A percentile compares a stretch with the other conserved stretches of the same genome.
These are phyloP conservation scores for Corylus heterophylla DNA, from an alignment of 306 rosid genomes.

Conservation along the genomic window DNA sequence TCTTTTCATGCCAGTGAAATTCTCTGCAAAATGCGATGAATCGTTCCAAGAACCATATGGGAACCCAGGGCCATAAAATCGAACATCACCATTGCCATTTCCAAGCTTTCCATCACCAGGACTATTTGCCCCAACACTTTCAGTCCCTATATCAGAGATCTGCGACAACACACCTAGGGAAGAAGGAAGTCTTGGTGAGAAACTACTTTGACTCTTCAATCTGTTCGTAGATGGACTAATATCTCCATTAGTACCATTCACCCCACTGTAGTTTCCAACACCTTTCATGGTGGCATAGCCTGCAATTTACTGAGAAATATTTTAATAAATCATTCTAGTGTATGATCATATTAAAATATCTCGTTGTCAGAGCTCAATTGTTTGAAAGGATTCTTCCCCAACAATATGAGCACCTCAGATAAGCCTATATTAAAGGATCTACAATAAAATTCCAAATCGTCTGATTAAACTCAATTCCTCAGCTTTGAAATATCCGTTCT, in stretches of 20 bases:
- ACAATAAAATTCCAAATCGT: not conserved
- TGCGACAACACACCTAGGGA: slow-evolving; percentile 66
- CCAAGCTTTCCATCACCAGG: slow-evolving; percentile 43
- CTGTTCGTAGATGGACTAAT: slow-evolving; percentile 46
- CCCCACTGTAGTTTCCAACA: slow-evolving; percentile 39
- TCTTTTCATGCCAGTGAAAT: slow-evolving; percentile 45
- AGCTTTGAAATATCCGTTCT: not conserved
- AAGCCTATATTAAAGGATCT: not conserved
- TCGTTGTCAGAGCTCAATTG: not conserved
- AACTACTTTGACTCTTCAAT: slow-evolving; percentile 58
- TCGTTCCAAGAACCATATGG: slow-evolving; percentile 61
- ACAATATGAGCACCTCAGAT: not conserved
- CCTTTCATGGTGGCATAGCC: slow-evolving; percentile 52
- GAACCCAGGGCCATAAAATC: slow-evolving; percentile 46
- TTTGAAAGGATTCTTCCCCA: not conserved
- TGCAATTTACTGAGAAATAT: slow-evolving; percentile 33
- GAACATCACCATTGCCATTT: slow-evolving; percentile 38
- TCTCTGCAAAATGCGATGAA: slow-evolving; percentile 48
- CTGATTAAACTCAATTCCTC: not conserved
- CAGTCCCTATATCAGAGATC: slow-evolving; percentile 56
- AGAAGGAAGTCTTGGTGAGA: slow-evolving; percentile 51
- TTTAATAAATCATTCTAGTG: slow-evolving; percentile 14
- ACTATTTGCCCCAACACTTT: slow-evolving; percentile 42
- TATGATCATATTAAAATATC: not conserved
- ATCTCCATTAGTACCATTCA: slow-evolving; percentile 39